phyloP scores from a whole-genome alignment of 163 green algal species.

The Prototheca cutis region DNA sequence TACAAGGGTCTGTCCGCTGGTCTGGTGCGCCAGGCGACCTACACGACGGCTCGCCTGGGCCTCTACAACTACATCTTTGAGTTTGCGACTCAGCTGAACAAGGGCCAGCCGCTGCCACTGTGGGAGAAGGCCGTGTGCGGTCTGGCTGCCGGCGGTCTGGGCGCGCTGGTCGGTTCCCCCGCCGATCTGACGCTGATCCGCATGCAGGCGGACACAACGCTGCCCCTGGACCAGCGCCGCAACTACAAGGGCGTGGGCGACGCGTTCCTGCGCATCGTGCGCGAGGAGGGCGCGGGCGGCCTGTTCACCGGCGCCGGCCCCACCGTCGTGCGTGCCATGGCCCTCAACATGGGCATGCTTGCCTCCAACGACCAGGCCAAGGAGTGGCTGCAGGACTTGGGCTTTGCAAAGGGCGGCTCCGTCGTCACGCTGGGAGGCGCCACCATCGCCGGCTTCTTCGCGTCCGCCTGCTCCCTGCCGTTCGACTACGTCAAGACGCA shows the following conservation, averaged over 20 bases:
- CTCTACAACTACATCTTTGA: conserved; percentile 85
- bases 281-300: conserved; percentile 79
- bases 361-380: conserved; percentile 96
- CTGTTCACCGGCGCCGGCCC: conserved; percentile 92
- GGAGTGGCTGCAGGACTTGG: conserved; percentile 68
- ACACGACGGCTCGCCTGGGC: conserved; percentile 95
- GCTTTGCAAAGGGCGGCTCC: conserved; percentile 51
- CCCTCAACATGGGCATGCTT: conserved; percentile 99
- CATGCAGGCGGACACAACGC: conserved; percentile 89
- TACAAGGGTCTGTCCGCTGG: conserved; percentile 92
- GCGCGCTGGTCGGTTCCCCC: conserved; percentile 87
- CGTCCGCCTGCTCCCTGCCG: conserved; percentile 78
- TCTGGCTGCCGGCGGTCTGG: conserved; percentile 84
- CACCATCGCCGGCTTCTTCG: conserved; percentile 87
- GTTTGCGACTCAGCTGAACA: conserved; percentile 52
- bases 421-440: conserved; percentile 55
- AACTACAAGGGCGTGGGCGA: conserved; percentile 88
- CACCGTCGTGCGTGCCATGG: conserved; percentile 94
- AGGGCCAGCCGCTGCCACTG: conserved; percentile 74
- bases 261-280: conserved; percentile 71
- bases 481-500: conserved; percentile 99
- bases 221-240: conserved; percentile 80
- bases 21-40: conserved; percentile 92
- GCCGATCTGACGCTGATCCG: conserved; percentile 95
- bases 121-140: conserved; percentile 88